Base-by-base conservation (phyloP, 1,284 basidiomycete species). In the Exobasidium cylindrosporum region DNA sequence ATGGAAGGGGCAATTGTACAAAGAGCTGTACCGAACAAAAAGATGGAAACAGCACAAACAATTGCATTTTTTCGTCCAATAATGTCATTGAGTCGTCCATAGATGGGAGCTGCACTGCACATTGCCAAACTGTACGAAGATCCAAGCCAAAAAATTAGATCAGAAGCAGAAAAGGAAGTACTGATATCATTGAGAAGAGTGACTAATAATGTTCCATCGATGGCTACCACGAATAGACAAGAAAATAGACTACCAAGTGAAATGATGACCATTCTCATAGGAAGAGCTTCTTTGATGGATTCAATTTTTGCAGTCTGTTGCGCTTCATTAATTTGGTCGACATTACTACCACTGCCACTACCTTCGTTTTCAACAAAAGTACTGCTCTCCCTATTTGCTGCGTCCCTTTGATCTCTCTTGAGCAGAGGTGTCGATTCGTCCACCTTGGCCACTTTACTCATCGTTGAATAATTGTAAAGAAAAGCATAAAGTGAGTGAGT, bases 1-100 rank as follows among this genome's bases (percentile, higher is more conserved):
- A 60, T 50, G 21, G 59, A 49, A 24, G 60, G 60, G 2, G 50
- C 43, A 7, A 64, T 52, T 2, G 57, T 53, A 7, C 52, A 62
- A 13, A 53, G 53, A 14, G 56, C 17, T 10, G 63, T 61, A n/a
- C 63, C 63, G 53, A 64, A 17, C 26, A 61, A 56, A 50, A 64
- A 62, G 43, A 64, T 32, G 24, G 32, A 29, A 35, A 61, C 30
- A 14, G 43, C 44, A n/a, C 30, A 43, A 26, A 64, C 26, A 11
- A 64, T 43, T 24, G 29, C 35, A 4, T 32, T 32, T 32, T 64
- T 64, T 11, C 63, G 28, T 4, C 63, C 63, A 21, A 54, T 30
- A 14, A 64, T 61, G 30, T 64, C 63, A 29, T 35, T 52, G 6
- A 64, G 44, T 11, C 54, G 26, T 21, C 63, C 63, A 43, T 64